Base-by-base conservation (phyloP, 805 yeast species). In the Millerozyma acaciae region DNA sequence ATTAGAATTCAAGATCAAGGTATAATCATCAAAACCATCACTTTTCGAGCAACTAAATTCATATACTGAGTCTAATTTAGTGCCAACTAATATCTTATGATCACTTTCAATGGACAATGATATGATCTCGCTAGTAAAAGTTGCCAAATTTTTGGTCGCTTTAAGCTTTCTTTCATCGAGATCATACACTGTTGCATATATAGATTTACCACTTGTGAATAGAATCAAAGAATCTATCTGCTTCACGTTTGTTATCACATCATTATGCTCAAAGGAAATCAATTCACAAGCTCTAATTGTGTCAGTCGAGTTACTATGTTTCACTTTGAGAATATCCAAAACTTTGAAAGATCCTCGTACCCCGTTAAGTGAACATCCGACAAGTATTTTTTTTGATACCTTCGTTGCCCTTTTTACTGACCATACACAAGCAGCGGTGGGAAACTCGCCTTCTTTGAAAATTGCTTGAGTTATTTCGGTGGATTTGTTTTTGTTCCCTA, bases 391-490 rank as follows among this genome's bases (percentile, higher is more conserved):
- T 36, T 62, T 63, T 8, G 70, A 55, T 3, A 47, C 43, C 13
- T 55, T 43, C 5, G 54, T 60, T 8, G 47, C 44, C 18, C 67
- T 45, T 9, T 43, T 37, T 4, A 66, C 48, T 10, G 57, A 51
- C 69, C 73, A 66, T 6, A 65, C 44, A 32, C 60, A 45, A 4
- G 55, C 47, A 21, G 58, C 52, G 1, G 48, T 31, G 1, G 70
- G 69, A 16, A 37, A 34, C 31, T 66, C 72, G n/a, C 46, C 34
- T 5, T 37, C 34, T 1, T 37, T 47, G 32, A 61, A 57, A 1
- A 57, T 45, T 14, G 40, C 22, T 4, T 32, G 42, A 13, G 14
- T 6, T 6, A n/a, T 10, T 2, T 30, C 38, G 9, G 28, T 38
- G 17, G 16, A 20, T n/a, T 31, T 27, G 24, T 33, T 41, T 29